Base-by-base conservation (phyloP, 2,329 filamentous ascomycete species). In the Cladophialophora psammophila region DNA sequence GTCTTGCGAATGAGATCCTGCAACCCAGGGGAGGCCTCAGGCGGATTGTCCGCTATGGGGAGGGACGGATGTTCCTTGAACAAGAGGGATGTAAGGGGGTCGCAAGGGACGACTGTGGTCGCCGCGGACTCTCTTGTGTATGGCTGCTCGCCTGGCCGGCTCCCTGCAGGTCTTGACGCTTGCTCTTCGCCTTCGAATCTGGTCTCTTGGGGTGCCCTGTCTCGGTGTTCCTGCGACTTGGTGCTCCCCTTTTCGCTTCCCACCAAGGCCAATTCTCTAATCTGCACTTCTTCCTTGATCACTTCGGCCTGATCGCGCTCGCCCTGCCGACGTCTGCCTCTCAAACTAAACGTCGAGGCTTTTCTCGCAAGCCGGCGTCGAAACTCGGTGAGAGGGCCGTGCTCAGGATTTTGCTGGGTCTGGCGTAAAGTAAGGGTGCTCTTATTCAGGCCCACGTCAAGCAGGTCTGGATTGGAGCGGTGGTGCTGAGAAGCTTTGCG, bases 281-380 rank as follows among this genome's bases (percentile, higher is more conserved):
- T 15, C 55, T 59, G 42, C 63, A 59, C 34, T 36, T 52, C 52
- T 63, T 54, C 61, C 61, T 61, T 60, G 50, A 50, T 34, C 45
- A n/a, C 36, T 48, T 56, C 52, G 40, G 12, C 26, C 38, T 63
- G 60, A 18, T 61, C 59, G 15, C 34, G 38, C 48, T 69, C 67
- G 12, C 54, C 67, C 58, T 64, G 62, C 18, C 66, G 62, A 52
- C 64, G 54, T 61, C 62, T 69, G 13, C 56, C 52, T 15, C 65
- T 64, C 36, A 72, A 65, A 63, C 67, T 71, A 55, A 72, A 68
- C 18, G 68, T 69, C n/a, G 71, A 70, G 18, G 69, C 69, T 54
- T 72, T 71, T 40, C 69, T 60, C n/a, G 64, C 64, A n/a, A 72
- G 63, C 61, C 71, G 65, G 45, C 67, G 65, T 26, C 65, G 71